Evolutionary conservation across 768 basidiomycete genomes (phyloP), one percentile per base, ranked within the genome.

Genomic region (Heimioporus sp.): DNA sequence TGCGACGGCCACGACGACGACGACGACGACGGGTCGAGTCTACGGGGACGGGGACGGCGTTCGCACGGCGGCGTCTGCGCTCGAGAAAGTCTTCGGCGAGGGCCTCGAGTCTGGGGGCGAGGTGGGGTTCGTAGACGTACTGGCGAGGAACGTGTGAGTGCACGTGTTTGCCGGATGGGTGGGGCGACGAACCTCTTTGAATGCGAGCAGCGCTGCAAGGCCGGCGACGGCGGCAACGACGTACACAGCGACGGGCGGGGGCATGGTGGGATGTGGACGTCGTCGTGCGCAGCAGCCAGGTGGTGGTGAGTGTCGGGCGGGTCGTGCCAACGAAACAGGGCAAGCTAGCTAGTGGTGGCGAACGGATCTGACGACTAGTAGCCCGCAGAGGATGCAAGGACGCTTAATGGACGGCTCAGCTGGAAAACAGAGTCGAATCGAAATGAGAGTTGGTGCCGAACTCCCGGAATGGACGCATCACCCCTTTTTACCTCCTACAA

Each of bases 61-160:
- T 55, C 15, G 68, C 67, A 51, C 63, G 58, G 39, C 59, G 60
- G 19, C 66, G 67, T 45, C 70, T 66, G 32, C 53, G 53, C 30
- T 63, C 65, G 20, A 70, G 57, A 60, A 65, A 71, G 21, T 61
- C 59, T 58, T 73, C 70, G 2, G 65, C 65, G 68, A 72, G 72
- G 46, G 65, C 70, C 71, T 83, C 84, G 28, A 87, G 41, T 39
- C 71, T 74, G 0, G 85, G 85, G 17, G 83, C 83, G 51, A 87
- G 76, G 52, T 86, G 84, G 10, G 85, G 85, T 55, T 85, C 84
- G 51, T 85, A 87, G 28, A 88, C 78, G 49, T 82, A 81, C 86
- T 88, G 52, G 34, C 41, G 39, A 17, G 16, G 12, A 20, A 43
- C 51, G 60, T 53, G 62, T 61, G 49, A 57, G 63, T 40, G 48